Evolutionary conservation across 2,329 filamentous ascomycete genomes (phyloP), one percentile per base, ranked within the genome.

Genomic region (Shiraia bambusicola): DNA sequence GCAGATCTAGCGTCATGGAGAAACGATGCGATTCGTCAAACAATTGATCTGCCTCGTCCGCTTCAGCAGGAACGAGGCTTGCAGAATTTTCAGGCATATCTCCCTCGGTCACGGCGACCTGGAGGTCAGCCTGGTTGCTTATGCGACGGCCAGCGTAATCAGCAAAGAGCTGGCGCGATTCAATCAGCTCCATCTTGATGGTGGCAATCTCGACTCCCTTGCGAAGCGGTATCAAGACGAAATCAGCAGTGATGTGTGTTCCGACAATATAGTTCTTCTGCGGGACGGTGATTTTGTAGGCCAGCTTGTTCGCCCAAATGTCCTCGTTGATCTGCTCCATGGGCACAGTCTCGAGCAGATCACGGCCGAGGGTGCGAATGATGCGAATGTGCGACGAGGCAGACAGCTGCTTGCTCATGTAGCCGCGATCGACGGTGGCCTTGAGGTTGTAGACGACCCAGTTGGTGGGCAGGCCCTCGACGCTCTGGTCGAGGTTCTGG

Each of bases 251-350:
- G 34, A 97, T 83, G 15, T 79, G 79, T n/a, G 88, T 94, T 35
- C 93, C 93, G 59, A 96, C 95, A 13, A 95, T 87, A 39, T 95
- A 86, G 2, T 93, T 93, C 72, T 96, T 96, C 61, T 89, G 91
- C 0, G 93, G 92, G 9, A 95, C 88, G 43, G 88, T 83, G 50
- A 98, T 90, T 22, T 89, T 92, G 72, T 98, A 98, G 66, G 95
- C 88, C 57, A 97, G 81, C 75, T 98, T 98, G 74, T 95, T 93
- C 5, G 90, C 87, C 93, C 93, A 98, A 50, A 95, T 87, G 63
- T 96, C 96, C 69, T 96, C 91, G 51, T 97, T 91, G 50, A 88
- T 78, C 75, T 80, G 66, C 54, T 70, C 67, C 63, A 69, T 65
- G 35, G 72, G 67, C 47, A 73, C 69, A 42, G 69, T 71, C 47